Conservation (phyloP, 2,329 filamentous ascomycete genomes). For the Chaetomium sp. region DNA sequence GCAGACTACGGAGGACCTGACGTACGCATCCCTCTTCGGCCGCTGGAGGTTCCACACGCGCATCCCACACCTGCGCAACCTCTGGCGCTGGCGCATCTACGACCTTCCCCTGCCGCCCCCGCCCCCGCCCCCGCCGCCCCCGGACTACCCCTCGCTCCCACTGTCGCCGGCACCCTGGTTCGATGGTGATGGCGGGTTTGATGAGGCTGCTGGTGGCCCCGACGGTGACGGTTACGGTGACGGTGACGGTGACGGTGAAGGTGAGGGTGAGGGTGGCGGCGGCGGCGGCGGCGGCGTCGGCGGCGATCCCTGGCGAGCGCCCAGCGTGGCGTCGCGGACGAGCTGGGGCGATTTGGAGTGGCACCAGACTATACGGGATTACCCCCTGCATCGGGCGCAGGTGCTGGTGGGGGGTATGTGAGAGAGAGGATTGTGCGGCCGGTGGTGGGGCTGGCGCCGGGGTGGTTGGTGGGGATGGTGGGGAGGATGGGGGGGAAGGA, state of each 20-base stretch:
- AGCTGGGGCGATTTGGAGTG: neutral
- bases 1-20: neutral
- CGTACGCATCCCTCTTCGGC: slow-evolving; percentile 16
- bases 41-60: slow-evolving; percentile 14
- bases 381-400: neutral
- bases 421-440: neutral
- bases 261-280: too few relatives aligned
- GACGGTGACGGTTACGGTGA: too few relatives aligned
- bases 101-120: too few relatives aligned
- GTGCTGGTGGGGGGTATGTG: neutral
- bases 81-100: slow-evolving; percentile 19
- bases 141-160: too few relatives aligned
- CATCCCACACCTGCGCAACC: slow-evolving; percentile 10
- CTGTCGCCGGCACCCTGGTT: too few relatives aligned
- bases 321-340: neutral
- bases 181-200: too few relatives aligned
- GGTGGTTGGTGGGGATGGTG: neutral
- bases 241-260: too few relatives aligned
- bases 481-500: neutral
- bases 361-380: neutral
- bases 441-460: neutral
- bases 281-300: too few relatives aligned
- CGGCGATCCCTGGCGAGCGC: neutral
- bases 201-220: too few relatives aligned
- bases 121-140: too few relatives aligned